These are phyloP conservation scores for Eutypa lata DNA, from an alignment of 2,329 filamentous ascomycete genomes.

Conservation along the genomic window DNA sequence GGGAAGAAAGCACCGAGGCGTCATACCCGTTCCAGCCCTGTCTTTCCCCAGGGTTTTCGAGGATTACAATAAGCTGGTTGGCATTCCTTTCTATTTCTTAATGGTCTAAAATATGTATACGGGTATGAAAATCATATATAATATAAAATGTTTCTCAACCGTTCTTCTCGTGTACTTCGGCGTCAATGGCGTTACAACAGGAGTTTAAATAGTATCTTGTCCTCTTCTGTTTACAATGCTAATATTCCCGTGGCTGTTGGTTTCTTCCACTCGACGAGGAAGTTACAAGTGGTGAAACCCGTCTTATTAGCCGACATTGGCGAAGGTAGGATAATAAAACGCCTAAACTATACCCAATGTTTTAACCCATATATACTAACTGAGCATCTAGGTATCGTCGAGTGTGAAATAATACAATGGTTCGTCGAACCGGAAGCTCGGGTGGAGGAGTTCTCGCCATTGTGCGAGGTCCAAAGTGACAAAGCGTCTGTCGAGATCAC, in stretches of 20 bases:
- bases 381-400: constrained; percentile 74
- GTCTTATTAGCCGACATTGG: constrained; percentile 83
- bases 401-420: constrained; percentile 99
- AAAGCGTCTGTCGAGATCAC: constrained; percentile 92
- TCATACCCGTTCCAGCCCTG: not conserved
- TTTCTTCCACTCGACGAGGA: constrained; percentile 47
- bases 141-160: constrained; percentile 52
- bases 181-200: constrained; percentile 49
- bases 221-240: constrained; percentile 24
- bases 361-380: constrained; percentile 13
- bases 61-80: not conserved
- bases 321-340: constrained; percentile 70
- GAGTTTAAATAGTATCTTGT: constrained; percentile 34
- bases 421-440: constrained; percentile 94
- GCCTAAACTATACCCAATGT: not conserved
- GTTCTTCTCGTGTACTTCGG: constrained; percentile 47
- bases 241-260: constrained; percentile 32
- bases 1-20: not conserved
- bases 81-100: not conserved
- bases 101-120: too few species aligned
- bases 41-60: not conserved
- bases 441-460: constrained; percentile 95
- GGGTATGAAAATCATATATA: not conserved
- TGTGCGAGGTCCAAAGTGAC: constrained; percentile 98
- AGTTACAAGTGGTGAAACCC: constrained; percentile 64